phyloP scores from a whole-genome alignment of 352 stramenopile genomes.

The Peronospora tabacina region DNA sequence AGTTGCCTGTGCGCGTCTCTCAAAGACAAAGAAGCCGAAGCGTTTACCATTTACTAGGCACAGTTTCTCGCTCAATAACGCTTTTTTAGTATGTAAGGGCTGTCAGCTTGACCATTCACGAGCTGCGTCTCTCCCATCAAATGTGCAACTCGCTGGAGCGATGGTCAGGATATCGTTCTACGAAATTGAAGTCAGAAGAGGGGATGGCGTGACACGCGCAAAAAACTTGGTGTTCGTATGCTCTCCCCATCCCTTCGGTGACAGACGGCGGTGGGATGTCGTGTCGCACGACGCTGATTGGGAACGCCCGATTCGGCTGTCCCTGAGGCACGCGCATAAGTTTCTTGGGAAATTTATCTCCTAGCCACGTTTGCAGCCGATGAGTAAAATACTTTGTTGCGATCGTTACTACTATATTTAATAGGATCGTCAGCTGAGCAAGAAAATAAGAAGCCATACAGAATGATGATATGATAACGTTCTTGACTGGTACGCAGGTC shows the following conservation, averaged over 20 bases:
- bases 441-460: no score
- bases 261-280: constrained; percentile 20
- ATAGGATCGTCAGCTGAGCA: no score
- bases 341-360: no score
- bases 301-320: constrained; percentile 9
- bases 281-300: constrained; percentile 6
- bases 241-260: constrained; percentile 13
- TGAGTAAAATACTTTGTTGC: neutral
- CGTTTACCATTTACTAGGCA: no score
- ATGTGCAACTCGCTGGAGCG: neutral
- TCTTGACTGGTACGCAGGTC: no score
- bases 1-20: constrained; percentile 17
- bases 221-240: constrained; percentile 16
- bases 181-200: neutral
- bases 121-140: no score
- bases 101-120: no score
- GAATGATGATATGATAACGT: no score
- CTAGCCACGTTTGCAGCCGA: neutral
- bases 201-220: constrained; percentile 9
- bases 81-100: no score
- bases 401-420: no score
- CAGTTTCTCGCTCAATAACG: no score
- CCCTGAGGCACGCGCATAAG: constrained; percentile 2
- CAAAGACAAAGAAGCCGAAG: neutral
- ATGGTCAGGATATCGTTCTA: neutral